Evolutionary conservation across 345 rosid genomes (phyloP), one percentile per base, ranked within the genome.

Genomic region (Eucalyptus victrix): DNA sequence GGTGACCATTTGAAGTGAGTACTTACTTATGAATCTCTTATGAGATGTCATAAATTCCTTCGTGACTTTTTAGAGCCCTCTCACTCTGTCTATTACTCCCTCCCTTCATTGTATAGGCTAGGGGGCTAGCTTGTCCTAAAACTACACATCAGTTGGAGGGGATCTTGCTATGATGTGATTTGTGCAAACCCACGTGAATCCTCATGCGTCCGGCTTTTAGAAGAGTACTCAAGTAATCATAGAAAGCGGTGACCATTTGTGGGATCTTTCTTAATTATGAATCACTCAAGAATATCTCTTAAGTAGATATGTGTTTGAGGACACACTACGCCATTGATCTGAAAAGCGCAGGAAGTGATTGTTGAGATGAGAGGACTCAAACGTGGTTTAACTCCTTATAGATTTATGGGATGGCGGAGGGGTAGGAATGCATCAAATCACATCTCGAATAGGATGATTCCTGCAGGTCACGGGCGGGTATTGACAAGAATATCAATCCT

Each of bases 371-470:
- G 44, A 72, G 14, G 44, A 72, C 44, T 34, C 24, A 19, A 18
- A 72, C 44, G 40, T 5, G 44, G 81, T 34, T 11, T 0, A 72
- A 12, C 81, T 72, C 0, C 0, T 72, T 19, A 72, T 10, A 72
- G 7, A 4, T 4, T 72, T 72, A 34, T 34, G 40, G 44, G 81
- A 72, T 34, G 81, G 81, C 3, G 14, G 7, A 72, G 8, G 80
- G 81, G 80, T 19, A 12, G 34, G 40, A 32, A 32, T 67, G 80
- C 80, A 32, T 32, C 23, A 19, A 32, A 67, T 67, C 23, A 67
- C 23, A 67, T 67, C 80, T 32, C 6, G 23, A 67, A 32, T 67
- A 67, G 80, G 80, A 0, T 32, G 3, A 0, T 17, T 11, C 42
- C 80, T 69, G 80, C 42, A 32, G 40, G 40, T 67, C 80, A 9